Percentiles rank a stretch among this genome's conserved stretches.
Evolutionary conservation across 164 flowering plant genomes (phyloP).

Genomic region (Liriodendron chinense): DNA sequence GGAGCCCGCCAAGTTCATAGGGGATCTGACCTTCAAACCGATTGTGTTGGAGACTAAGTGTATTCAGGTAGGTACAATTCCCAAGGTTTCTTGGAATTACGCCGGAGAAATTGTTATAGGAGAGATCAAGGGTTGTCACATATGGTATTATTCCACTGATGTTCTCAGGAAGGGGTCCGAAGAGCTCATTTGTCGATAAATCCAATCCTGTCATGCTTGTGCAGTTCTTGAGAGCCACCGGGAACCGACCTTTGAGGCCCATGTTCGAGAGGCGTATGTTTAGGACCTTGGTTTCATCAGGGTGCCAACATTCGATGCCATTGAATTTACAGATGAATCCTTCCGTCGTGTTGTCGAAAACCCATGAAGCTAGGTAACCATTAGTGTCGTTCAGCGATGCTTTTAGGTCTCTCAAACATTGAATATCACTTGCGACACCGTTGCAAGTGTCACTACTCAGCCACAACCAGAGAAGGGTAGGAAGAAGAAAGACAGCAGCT

Average conservation of each 20-base stretch:
- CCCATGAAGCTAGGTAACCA: constrained; percentile 45
- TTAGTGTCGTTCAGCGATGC: constrained; percentile 46
- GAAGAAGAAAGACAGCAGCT: constrained; percentile 1
- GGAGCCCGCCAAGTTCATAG: constrained; percentile 34
- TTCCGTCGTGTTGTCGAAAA: constrained; percentile 40
- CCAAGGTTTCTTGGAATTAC: constrained; percentile 44
- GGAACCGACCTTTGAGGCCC: constrained; percentile 73
- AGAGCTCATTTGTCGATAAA: constrained; percentile 54
- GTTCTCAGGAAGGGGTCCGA: constrained; percentile 54
- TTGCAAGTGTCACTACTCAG: constrained; percentile 14
- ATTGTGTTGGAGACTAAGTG: constrained; percentile 52
- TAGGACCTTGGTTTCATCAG: constrained; percentile 60
- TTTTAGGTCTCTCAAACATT: constrained; percentile 49
- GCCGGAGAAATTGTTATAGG: constrained; percentile 61
- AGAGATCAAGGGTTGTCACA: constrained; percentile 58
- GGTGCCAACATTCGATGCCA: constrained; percentile 84
- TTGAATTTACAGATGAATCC: constrained; percentile 67
- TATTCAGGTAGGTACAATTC: constrained; percentile 49
- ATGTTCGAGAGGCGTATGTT: constrained; percentile 46
- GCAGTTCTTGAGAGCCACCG: constrained; percentile 53
- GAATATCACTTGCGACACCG: constrained; percentile 37
- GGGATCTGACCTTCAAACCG: constrained; percentile 59
- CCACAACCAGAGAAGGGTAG: not conserved
- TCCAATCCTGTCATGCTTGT: constrained; percentile 63
- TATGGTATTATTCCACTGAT: constrained; percentile 26